Base-by-base conservation (phyloP, 2,329 filamentous ascomycete species). In the Chalaropsis ovoidea region DNA sequence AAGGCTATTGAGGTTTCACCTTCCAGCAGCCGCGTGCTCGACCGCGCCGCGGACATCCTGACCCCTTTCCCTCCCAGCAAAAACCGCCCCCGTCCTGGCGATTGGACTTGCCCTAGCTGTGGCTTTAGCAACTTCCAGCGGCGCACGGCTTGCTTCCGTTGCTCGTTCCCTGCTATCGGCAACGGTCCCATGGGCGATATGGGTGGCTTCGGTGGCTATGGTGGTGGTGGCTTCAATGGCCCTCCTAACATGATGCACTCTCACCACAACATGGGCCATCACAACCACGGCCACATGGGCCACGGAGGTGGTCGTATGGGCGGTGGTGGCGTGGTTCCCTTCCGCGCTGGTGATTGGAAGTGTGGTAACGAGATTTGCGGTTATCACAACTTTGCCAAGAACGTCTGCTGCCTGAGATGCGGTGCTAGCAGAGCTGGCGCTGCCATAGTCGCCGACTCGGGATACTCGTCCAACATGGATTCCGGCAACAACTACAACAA, bases 381-480 rank as follows among this genome's bases (percentile, higher is more conserved):
- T 67, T 99, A 99, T 76, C 94, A 99, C 80, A 99, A 99, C 79
- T 99, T 99, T 74, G 94, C 94, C 68, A 99, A 99, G 84, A 99
- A 99, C 72, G 93, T 97, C 67, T 95, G 90, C 77, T 99, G 94
- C 76, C 84, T 99, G 69, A 89, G 94, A 68, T 99, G 94, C 74
- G 94, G 94, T 75, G 94, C 93, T 64, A 95, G 91, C 75, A 90
- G 94, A 71, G 93, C 93, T 68, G 90, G 89, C 69, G 94, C 94
- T 67, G 92, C 93, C 17, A 89, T 99, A 62, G 90, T 97, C 67
- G 93, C 93, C 39, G 94, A 97, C 75, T 93, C 91, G 47, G 90
- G 89, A 54, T 96, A 94, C 77, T 88, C 90, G 15, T 92, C 90
- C 11, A 87, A 89, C 22, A 95, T 96, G 88, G 91, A 96, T 69